These are phyloP conservation scores for Colletotrichum costaricense DNA, from an alignment of 2,329 filamentous ascomycete genomes.

Conservation along the genomic window DNA sequence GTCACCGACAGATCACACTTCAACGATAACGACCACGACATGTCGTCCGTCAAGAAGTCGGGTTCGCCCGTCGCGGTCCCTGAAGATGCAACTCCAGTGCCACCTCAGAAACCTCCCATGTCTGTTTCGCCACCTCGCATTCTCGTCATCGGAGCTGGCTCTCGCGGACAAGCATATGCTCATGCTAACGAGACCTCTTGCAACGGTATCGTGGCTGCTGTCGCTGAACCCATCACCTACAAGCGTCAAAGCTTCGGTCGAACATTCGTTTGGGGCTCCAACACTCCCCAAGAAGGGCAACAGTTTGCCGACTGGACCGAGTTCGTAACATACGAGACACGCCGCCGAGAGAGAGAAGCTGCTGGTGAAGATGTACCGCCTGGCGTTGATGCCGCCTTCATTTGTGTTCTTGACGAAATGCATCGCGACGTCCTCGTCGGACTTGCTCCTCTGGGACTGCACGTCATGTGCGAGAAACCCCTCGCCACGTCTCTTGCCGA, in stretches of 20 bases:
- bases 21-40: constrained; percentile 1
- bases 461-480: constrained; percentile 97
- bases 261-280: constrained; percentile 77
- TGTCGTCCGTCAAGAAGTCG: constrained; percentile 32
- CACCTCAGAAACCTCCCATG: constrained; percentile 54
- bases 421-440: constrained; percentile 85
- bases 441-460: constrained; percentile 76
- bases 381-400: constrained; percentile 72
- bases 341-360: constrained; percentile 65
- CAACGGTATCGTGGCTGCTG: constrained; percentile 76
- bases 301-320: constrained; percentile 80
- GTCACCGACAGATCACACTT: background rate
- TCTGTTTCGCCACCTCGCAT: constrained; percentile 70
- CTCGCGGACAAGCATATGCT: constrained; percentile 81
- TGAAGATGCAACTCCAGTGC: constrained; percentile 41
- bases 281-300: constrained; percentile 67
- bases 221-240: constrained; percentile 84
- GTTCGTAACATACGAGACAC: constrained; percentile 78
- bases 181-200: constrained; percentile 72
- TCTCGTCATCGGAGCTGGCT: constrained; percentile 85
- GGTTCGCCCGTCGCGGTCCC: constrained; percentile 23
- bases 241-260: constrained; percentile 79
- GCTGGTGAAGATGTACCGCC: constrained; percentile 60
- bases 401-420: constrained; percentile 85
- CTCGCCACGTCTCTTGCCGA: constrained; percentile 83